These are phyloP conservation scores for Geotrichum aggregatum DNA, from an alignment of 1,139 yeast genomes.

Conservation along the genomic window DNA sequence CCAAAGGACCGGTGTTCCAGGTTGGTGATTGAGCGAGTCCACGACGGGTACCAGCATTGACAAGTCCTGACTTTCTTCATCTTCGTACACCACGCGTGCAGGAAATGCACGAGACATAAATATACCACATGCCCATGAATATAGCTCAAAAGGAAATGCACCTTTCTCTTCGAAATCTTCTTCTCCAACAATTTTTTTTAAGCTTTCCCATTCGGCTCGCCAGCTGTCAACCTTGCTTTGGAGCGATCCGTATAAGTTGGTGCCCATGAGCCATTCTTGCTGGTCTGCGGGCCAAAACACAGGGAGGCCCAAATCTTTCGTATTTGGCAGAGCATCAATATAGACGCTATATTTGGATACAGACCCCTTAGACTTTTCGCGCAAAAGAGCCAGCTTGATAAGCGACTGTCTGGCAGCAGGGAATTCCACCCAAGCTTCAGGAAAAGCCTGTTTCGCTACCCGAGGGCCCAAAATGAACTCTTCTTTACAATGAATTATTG, in stretches of 20 bases:
- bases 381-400: constrained; percentile 28
- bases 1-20: constrained; percentile 67
- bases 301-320: constrained; percentile 16
- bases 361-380: constrained; percentile 14
- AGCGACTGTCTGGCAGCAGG: constrained; percentile 22
- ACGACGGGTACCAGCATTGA: constrained; percentile 74
- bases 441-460: constrained; percentile 25
- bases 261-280: constrained; percentile 52
- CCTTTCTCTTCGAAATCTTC: background rate
- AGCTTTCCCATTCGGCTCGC: constrained; percentile 33
- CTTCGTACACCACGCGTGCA: constrained; percentile 41
- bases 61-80: constrained; percentile 44
- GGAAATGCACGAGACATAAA: constrained; percentile 80
- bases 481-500: constrained; percentile 31
- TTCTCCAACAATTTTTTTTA: constrained; percentile 9
- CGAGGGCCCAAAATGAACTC: constrained; percentile 30
- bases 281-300: constrained; percentile 39
- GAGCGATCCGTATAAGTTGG: constrained; percentile 48
- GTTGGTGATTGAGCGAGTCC: constrained; percentile 72
- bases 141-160: constrained; percentile 39
- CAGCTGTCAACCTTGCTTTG: constrained; percentile 29
- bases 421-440: constrained; percentile 10
- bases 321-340: constrained; percentile 15
- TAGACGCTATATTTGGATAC: constrained; percentile 3
- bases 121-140: constrained; percentile 69